A percentile compares a stretch with the other conserved stretches of the same genome.
These are phyloP conservation scores for Verticillium nubilum DNA, from an alignment of 2,329 filamentous ascomycete species.

Conservation along the genomic window DNA sequence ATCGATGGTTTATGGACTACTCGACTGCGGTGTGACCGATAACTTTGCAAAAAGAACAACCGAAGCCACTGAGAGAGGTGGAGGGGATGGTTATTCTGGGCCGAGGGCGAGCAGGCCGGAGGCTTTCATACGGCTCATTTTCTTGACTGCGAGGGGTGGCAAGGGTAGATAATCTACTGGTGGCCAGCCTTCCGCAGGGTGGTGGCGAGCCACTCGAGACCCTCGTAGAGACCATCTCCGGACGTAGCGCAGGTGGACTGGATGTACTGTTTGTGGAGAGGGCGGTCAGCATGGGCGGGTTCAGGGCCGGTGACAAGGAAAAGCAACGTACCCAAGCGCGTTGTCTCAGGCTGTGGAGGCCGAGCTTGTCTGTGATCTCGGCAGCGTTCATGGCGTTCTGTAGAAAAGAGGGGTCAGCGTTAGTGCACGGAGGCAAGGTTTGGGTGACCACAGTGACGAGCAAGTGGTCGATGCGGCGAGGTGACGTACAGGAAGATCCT, in stretches of 20 bases:
- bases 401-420: slow-evolving; percentile 3
- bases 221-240: slow-evolving; percentile 98
- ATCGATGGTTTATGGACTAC: slow-evolving; percentile 41
- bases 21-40: slow-evolving; percentile 50
- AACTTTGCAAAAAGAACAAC: slow-evolving; percentile 52
- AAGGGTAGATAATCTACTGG: slow-evolving; percentile 39
- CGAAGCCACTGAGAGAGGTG: slow-evolving; percentile 43
- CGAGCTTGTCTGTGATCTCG: slow-evolving; percentile 99
- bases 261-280: slow-evolving; percentile 67
- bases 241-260: slow-evolving; percentile 99
- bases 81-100: slow-evolving; percentile 16
- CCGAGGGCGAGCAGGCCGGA: slow-evolving; percentile 24
- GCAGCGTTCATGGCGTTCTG: slow-evolving; percentile 99
- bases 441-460: not conserved
- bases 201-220: slow-evolving; percentile 88
- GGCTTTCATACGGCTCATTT: slow-evolving; percentile 21
- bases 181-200: slow-evolving; percentile 72
- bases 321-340: slow-evolving; percentile 84
- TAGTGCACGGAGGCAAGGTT: not conserved
- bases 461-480: not conserved
- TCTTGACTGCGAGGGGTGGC: slow-evolving; percentile 16
- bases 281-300: slow-evolving; percentile 8
- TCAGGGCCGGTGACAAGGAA: not conserved
- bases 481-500: slow-evolving; percentile 86
- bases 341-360: slow-evolving; percentile 97